Evolutionary conservation across 768 basidiomycete species (phyloP).

Genomic region (Mycena venus): DNA sequence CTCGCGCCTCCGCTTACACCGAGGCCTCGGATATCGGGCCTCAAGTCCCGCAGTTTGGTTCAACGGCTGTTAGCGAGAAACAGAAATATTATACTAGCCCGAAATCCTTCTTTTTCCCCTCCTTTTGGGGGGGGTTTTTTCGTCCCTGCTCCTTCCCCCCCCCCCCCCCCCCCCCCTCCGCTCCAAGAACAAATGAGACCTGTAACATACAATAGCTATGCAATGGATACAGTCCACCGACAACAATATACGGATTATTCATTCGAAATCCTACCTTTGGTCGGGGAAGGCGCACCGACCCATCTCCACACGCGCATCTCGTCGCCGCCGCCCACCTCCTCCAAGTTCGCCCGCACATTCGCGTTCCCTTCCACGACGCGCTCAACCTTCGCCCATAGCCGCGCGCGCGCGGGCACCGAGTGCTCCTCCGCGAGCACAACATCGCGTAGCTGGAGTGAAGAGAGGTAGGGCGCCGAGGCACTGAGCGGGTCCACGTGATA

Average conservation of each 20-base stretch:
- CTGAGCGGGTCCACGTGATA: constrained; percentile 87
- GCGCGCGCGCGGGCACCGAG: constrained; percentile 72
- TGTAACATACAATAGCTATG: constrained; percentile 8
- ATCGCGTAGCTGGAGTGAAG: constrained; percentile 90
- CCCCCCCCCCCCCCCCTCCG: too few relatives aligned
- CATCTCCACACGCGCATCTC: constrained; percentile 93
- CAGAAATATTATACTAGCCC: too few relatives aligned
- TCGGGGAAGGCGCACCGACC: constrained; percentile 67
- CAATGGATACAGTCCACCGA: constrained; percentile 2
- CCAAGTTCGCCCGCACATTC: constrained; percentile 88
- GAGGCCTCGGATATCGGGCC: neutral
- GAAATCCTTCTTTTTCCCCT: too few relatives aligned
- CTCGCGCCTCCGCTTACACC: neutral
- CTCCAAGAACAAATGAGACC: neutral
- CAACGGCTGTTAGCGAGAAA: neutral
- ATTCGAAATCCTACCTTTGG: neutral
- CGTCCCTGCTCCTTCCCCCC: too few relatives aligned
- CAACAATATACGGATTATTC: neutral
- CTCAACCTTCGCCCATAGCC: constrained; percentile 88
- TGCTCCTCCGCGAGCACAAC: constrained; percentile 86
- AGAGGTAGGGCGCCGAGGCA: constrained; percentile 81
- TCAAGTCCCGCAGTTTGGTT: neutral
- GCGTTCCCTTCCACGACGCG: constrained; percentile 90
- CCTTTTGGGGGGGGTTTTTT: too few relatives aligned
- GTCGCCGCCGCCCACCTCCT: constrained; percentile 88